phyloP scores from a whole-genome alignment of 2,329 filamentous ascomycete species.

The Truncatella angustata region DNA sequence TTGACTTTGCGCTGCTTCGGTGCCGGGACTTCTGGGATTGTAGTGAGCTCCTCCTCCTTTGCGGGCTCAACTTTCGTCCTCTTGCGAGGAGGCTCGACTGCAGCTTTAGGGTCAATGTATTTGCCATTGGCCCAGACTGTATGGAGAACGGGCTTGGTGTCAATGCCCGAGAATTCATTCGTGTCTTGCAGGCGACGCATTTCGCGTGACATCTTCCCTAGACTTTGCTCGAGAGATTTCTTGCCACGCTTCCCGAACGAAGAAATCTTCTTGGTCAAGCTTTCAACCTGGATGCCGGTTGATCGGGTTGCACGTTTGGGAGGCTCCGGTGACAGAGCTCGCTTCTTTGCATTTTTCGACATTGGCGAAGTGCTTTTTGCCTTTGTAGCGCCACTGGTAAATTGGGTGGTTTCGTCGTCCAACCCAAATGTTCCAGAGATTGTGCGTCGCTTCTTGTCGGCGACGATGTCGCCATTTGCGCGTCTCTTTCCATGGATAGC shows the following conservation, averaged over 20 bases:
- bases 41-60: conserved; percentile 31
- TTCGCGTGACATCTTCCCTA: conserved; percentile 53
- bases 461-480: conserved; percentile 48
- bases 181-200: conserved; percentile 59
- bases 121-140: conserved; percentile 67
- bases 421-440: conserved; percentile 35
- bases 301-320: conserved; percentile 39
- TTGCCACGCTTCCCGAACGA: conserved; percentile 60
- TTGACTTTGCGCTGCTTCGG: conserved; percentile 58
- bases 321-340: conserved; percentile 20
- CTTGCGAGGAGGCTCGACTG: conserved; percentile 33
- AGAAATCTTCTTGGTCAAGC: conserved; percentile 45
- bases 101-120: conserved; percentile 45
- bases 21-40: conserved; percentile 32
- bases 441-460: conserved; percentile 40
- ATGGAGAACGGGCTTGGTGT: conserved; percentile 54
- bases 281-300: conserved; percentile 41
- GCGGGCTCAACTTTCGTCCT: conserved; percentile 31
- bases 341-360: conserved; percentile 31
- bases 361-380: conserved; percentile 29
- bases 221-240: conserved; percentile 48
- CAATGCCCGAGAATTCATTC: conserved; percentile 59
- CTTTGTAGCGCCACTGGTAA: conserved; percentile 16
- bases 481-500: conserved; percentile 57
- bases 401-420: background rate